phyloP scores from a whole-genome alignment of 2,329 filamentous ascomycete genomes.

The Cercospora sojina region DNA sequence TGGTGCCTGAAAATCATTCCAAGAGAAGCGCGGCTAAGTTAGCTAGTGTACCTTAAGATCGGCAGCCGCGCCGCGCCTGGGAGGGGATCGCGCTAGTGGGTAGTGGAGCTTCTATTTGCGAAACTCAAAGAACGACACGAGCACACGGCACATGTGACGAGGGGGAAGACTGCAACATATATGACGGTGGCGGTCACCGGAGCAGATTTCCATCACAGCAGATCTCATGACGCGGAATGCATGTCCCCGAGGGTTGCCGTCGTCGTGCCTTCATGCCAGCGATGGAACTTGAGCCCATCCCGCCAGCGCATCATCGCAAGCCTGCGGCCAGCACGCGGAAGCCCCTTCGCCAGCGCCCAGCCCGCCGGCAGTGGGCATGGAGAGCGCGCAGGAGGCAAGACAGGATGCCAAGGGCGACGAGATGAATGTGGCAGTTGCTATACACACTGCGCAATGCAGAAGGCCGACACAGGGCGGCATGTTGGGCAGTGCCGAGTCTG shows the following conservation, averaged over 20 bases:
- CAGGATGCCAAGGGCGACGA: not conserved
- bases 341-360: not conserved
- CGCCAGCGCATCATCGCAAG: conserved; percentile 1
- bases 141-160: not conserved
- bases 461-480: not conserved
- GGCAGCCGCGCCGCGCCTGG: not conserved
- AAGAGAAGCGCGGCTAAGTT: not conserved
- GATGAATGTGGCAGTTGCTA: not conserved
- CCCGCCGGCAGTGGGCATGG: not conserved
- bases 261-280: not conserved
- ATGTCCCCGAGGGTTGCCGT: not conserved
- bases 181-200: not conserved
- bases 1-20: conserved; percentile 1
- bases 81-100: not conserved
- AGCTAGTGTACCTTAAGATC: not conserved
- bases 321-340: not conserved
- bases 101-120: not conserved
- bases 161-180: not conserved
- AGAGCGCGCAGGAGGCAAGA: not conserved
- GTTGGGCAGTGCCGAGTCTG: not conserved
- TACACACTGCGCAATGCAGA: not conserved
- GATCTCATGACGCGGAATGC: not conserved
- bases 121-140: not conserved
- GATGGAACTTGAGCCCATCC: not conserved
- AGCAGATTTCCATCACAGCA: not conserved